These are phyloP conservation scores for Aspergillus chevalieri DNA, from an alignment of 2,329 filamentous ascomycete genomes.

Conservation along the genomic window DNA sequence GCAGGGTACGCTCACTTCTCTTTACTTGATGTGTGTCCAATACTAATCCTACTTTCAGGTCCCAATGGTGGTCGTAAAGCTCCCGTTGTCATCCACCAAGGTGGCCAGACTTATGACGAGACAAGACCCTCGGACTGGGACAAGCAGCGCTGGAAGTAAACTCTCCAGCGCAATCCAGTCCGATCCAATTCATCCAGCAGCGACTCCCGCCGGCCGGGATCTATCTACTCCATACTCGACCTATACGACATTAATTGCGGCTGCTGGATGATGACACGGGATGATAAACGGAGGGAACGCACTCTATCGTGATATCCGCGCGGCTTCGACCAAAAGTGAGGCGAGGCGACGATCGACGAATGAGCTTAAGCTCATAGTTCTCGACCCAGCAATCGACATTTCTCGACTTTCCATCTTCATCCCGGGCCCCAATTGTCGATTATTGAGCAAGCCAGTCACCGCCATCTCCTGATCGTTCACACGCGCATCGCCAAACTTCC, in stretches of 20 bases:
- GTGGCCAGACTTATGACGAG: slow-evolving; percentile 32
- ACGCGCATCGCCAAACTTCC: neutral
- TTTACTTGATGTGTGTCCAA: neutral
- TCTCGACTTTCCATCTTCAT: neutral
- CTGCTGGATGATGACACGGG: slow-evolving; percentile 1
- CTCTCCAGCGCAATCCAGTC: neutral
- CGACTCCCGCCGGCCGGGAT: slow-evolving; percentile 2
- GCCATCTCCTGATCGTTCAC: neutral
- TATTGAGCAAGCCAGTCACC: neutral
- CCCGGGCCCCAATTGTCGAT: neutral
- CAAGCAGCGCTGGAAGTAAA: slow-evolving; percentile 34
- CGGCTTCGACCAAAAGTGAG: slow-evolving; percentile 20
- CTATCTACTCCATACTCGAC: neutral
- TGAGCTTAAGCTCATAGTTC: slow-evolving; percentile 5
- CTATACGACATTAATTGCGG: neutral
- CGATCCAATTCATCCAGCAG: neutral
- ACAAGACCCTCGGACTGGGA: slow-evolving; percentile 33
- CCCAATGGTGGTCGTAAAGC: slow-evolving; percentile 27
- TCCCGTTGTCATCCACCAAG: slow-evolving; percentile 29
- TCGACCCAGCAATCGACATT: slow-evolving; percentile 8
- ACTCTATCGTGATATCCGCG: slow-evolving; percentile 12
- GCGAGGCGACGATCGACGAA: slow-evolving; percentile 21
- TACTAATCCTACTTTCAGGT: slow-evolving; percentile 17
- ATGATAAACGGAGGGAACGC: neutral
- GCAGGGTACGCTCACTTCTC: slow-evolving; percentile 22